phyloP scores from a whole-genome alignment of 345 rosid species.

The Salix dunnii region DNA sequence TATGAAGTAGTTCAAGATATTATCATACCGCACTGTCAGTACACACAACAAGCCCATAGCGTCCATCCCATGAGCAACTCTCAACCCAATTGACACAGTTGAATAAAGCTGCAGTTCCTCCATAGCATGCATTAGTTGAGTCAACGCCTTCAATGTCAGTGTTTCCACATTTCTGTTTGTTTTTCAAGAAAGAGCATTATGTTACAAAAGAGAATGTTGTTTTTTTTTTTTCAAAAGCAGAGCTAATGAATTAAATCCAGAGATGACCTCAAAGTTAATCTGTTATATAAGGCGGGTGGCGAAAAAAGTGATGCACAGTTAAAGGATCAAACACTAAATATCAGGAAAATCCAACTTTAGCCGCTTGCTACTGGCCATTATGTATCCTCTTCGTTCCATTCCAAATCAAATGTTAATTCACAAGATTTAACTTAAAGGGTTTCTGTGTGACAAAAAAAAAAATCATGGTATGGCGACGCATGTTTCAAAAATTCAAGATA shows the following conservation, averaged over 20 bases:
- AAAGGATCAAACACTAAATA: background rate
- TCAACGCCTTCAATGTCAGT: constrained; percentile 98
- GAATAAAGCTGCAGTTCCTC: constrained; percentile 96
- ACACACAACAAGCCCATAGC: constrained; percentile 92
- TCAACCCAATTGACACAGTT: constrained; percentile 99
- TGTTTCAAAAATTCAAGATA: background rate
- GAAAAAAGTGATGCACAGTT: too few species aligned
- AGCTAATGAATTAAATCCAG: background rate
- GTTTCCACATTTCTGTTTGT: constrained; percentile 80
- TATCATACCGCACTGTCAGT: constrained; percentile 95
- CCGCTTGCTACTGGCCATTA: background rate
- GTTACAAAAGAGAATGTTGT: background rate
- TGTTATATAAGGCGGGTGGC: background rate
- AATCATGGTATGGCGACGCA: background rate
- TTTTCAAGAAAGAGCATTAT: constrained; percentile 18
- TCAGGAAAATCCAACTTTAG: background rate
- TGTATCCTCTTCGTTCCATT: background rate
- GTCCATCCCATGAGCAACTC: constrained; percentile 98
- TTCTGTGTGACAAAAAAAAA: background rate
- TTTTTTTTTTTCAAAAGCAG: background rate
- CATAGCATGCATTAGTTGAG: constrained; percentile 97
- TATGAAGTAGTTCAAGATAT: constrained; percentile 1
- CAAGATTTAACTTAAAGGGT: background rate
- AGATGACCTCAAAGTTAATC: background rate
- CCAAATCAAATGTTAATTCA: background rate